phyloP scores from a whole-genome alignment of 2,329 filamentous ascomycete species.

The Penicillium sclerotigenum region DNA sequence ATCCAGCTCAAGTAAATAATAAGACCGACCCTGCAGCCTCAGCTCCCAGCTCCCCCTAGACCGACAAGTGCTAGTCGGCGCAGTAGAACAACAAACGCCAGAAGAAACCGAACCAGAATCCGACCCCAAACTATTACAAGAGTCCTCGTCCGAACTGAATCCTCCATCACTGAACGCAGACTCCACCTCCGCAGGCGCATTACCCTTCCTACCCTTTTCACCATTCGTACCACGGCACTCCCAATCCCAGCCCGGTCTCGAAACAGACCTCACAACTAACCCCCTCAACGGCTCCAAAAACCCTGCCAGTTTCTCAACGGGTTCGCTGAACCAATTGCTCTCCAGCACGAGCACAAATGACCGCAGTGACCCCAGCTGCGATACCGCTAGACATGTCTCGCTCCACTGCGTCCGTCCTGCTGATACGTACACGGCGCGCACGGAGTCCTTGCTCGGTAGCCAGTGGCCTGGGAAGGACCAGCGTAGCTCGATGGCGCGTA shows the following conservation, averaged over 20 bases:
- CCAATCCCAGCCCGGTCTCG: not conserved
- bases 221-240: not conserved
- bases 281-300: slow-evolving; percentile 37
- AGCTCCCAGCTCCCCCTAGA: slow-evolving; percentile 27
- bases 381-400: slow-evolving; percentile 34
- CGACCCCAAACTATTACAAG: not conserved
- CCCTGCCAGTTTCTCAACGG: slow-evolving; percentile 34
- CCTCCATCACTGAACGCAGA: not conserved
- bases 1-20: slow-evolving; percentile 33
- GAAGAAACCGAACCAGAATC: not conserved
- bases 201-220: not conserved
- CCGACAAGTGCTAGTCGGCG: too few species aligned
- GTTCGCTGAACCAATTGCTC: slow-evolving; percentile 39
- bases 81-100: not conserved
- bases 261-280: slow-evolving; percentile 17
- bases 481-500: slow-evolving; percentile 36
- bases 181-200: not conserved
- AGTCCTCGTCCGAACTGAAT: slow-evolving; percentile 12
- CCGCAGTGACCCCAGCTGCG: slow-evolving; percentile 25
- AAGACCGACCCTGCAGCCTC: slow-evolving; percentile 33
- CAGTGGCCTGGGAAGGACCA: slow-evolving; percentile 42
- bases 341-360: slow-evolving; percentile 33
- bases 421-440: slow-evolving; percentile 38
- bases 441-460: slow-evolving; percentile 41
- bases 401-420: slow-evolving; percentile 38